These are phyloP conservation scores for Chalciporus sphaerocephalus DNA, from an alignment of 768 basidiomycete species.

Conservation along the genomic window DNA sequence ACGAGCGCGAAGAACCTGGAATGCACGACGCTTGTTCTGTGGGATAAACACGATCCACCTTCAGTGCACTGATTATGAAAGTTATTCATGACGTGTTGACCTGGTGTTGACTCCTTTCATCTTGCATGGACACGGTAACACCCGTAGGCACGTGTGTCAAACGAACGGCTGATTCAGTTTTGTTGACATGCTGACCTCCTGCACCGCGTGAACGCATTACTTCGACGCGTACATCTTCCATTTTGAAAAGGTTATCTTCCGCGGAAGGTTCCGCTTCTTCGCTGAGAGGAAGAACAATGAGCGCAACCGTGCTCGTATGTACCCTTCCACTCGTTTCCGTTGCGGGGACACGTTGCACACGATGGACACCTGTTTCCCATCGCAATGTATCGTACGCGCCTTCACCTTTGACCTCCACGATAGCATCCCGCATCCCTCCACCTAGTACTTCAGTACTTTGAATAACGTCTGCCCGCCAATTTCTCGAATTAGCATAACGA, in stretches of 20 bases:
- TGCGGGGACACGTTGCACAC: conserved; percentile 89
- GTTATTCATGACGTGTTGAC: conserved; percentile 35
- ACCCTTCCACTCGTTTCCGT: conserved; percentile 85
- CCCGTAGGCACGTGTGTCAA: conserved; percentile 91
- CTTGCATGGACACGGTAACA: conserved; percentile 96
- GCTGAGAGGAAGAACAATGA: conserved; percentile 77
- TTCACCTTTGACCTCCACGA: conserved; percentile 72
- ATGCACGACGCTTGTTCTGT: conserved; percentile 91
- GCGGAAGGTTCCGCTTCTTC: conserved; percentile 55
- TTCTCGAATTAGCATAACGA: conserved; percentile 48
- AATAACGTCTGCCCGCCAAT: conserved; percentile 62
- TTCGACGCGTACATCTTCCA: conserved; percentile 86
- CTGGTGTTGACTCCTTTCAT: conserved; percentile 94
- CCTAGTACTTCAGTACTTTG: conserved; percentile 53
- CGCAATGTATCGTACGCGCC: conserved; percentile 75
- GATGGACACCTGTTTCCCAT: conserved; percentile 94
- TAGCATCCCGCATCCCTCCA: conserved; percentile 74
- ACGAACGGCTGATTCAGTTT: conserved; percentile 96
- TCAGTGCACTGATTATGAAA: background rate
- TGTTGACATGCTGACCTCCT: conserved; percentile 97
- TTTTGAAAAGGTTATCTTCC: conserved; percentile 66
- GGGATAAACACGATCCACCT: background rate
- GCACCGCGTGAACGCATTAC: conserved; percentile 97
- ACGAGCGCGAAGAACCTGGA: conserved; percentile 81
- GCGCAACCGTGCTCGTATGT: conserved; percentile 88